Evolutionary conservation across 192 early-diverging fungal species (phyloP).

Genomic region (Diversispora eburnea): DNA sequence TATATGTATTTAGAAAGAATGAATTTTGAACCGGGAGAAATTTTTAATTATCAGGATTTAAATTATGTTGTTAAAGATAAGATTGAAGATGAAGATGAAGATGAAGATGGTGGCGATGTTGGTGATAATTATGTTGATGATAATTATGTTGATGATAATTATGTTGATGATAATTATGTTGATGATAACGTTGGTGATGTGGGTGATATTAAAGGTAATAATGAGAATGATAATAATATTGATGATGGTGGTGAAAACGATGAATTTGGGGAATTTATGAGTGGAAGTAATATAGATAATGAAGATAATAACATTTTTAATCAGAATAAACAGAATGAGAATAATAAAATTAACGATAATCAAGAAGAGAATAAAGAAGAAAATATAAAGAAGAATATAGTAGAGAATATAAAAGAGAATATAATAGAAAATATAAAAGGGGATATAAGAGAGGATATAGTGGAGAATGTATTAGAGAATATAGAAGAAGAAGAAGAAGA

Average conservation of each 20-base stretch:
- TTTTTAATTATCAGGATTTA: constrained; percentile 69
- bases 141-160: background rate
- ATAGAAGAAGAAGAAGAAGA: background rate
- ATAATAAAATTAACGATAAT: background rate
- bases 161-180: background rate
- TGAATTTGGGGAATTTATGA: too few relatives aligned
- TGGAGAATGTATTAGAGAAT: too few relatives aligned
- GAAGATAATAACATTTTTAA: background rate
- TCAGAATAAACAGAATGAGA: too few relatives aligned
- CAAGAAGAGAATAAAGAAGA: background rate
- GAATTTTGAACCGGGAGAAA: constrained; percentile 75
- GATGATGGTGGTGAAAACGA: too few relatives aligned
- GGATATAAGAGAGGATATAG: background rate
- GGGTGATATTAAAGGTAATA: background rate
- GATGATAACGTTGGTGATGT: background rate
- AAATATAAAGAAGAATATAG: background rate
- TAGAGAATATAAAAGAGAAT: background rate
- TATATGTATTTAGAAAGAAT: constrained; percentile 86
- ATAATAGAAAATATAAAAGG: too few relatives aligned
- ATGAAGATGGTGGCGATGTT: background rate
- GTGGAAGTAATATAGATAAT: background rate
- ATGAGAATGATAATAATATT: background rate
- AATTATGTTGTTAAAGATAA: constrained; percentile 46
- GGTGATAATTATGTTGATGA: constrained; percentile 32
- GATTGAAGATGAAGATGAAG: constrained; percentile 30